A percentile compares a stretch with the other conserved stretches of the same genome.
Conservation (phyloP, 306 rosid species). For the Cicer judaicum region DNA sequence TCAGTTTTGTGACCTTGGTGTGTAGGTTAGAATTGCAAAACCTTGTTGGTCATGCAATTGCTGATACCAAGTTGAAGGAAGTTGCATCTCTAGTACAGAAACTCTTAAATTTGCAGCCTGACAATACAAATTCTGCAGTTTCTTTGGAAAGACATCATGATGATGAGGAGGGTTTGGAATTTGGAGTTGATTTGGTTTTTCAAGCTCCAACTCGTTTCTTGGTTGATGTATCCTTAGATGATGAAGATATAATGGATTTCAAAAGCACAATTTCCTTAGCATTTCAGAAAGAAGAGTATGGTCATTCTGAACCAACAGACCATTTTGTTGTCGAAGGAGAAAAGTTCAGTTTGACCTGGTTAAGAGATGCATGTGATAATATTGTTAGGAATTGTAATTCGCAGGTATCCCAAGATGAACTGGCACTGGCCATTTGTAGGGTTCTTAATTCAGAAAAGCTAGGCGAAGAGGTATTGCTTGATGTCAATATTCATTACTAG, state of each 20-base stretch:
- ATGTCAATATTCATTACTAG: constrained; percentile 24
- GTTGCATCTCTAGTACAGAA: constrained; percentile 69
- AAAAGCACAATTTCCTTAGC: constrained; percentile 53
- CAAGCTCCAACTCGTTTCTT: constrained; percentile 80
- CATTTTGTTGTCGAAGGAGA: constrained; percentile 50
- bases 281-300: constrained; percentile 52
- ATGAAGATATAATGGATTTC: constrained; percentile 64
- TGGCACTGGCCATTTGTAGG: constrained; percentile 92
- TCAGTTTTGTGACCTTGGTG: constrained; percentile 35
- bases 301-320: constrained; percentile 36
- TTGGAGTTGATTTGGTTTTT: constrained; percentile 85
- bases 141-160: constrained; percentile 47
- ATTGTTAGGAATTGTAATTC: constrained; percentile 57
- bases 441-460: constrained; percentile 90
- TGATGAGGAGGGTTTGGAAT: constrained; percentile 58
- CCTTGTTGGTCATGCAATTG: constrained; percentile 64
- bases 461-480: constrained; percentile 83
- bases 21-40: constrained; percentile 78
- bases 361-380: constrained; percentile 79
- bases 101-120: constrained; percentile 68
- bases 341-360: constrained; percentile 76
- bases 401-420: constrained; percentile 75
- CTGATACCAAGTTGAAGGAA: constrained; percentile 66
- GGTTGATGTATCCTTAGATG: constrained; percentile 77
- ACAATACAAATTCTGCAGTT: constrained; percentile 43